phyloP scores from a whole-genome alignment of 1,139 yeast genomes.

The Suhomyces kunorum region DNA sequence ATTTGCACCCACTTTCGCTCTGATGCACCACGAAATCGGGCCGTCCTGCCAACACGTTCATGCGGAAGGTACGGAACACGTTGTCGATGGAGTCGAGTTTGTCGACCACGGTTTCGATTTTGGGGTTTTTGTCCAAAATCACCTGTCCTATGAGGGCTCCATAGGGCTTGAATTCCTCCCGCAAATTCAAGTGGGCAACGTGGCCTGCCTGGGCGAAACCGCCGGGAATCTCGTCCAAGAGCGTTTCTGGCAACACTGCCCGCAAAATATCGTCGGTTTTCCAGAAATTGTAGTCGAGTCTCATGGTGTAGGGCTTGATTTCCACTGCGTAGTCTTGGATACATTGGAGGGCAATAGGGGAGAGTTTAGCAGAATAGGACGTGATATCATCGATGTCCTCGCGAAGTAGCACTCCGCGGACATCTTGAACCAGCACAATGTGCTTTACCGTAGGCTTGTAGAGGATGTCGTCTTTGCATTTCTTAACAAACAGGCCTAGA shows the following conservation, averaged over 20 bases:
- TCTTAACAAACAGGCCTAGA: constrained; percentile 56
- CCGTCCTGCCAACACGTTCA: constrained; percentile 90
- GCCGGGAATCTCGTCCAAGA: constrained; percentile 75
- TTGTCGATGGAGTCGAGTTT: constrained; percentile 86
- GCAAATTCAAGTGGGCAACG: constrained; percentile 86
- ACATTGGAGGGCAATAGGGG: constrained; percentile 42
- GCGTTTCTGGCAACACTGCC: constrained; percentile 73
- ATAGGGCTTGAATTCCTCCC: constrained; percentile 83
- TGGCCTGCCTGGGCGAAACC: constrained; percentile 96
- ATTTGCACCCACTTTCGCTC: constrained; percentile 81
- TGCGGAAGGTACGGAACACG: constrained; percentile 84
- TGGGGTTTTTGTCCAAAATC: constrained; percentile 79
- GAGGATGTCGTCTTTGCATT: constrained; percentile 56
- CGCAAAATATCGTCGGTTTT: constrained; percentile 79
- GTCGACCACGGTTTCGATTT: constrained; percentile 89
- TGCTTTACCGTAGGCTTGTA: constrained; percentile 66
- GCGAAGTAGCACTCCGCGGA: constrained; percentile 64
- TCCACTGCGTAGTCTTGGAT: constrained; percentile 49
- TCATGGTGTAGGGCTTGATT: constrained; percentile 55
- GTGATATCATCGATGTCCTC: constrained; percentile 48
- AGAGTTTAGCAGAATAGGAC: constrained; percentile 41
- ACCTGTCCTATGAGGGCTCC: constrained; percentile 85
- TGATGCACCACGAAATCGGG: constrained; percentile 78
- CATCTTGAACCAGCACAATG: constrained; percentile 51
- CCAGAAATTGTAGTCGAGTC: constrained; percentile 79